Conservation (phyloP, 108 stramenopile species). For the Fragilaria crotonensis region DNA sequence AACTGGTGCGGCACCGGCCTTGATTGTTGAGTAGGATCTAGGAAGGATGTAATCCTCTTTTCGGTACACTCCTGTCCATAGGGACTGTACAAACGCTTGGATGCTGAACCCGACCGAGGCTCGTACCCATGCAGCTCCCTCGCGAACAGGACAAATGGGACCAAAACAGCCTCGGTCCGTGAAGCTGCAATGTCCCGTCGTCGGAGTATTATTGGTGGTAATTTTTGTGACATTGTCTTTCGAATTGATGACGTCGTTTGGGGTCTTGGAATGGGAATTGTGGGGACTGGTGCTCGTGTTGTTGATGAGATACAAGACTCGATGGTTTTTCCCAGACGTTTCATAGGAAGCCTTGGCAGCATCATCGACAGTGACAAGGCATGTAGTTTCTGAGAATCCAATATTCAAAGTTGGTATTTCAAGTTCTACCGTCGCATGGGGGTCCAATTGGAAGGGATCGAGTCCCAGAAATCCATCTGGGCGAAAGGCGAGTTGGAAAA, state of each 20-base stretch:
- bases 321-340: not conserved
- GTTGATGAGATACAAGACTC: constrained; percentile 2
- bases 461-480: constrained; percentile 7
- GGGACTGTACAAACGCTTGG: not conserved
- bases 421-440: not conserved
- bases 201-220: too few species aligned
- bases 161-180: not conserved
- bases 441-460: constrained; percentile 6
- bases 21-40: too few species aligned
- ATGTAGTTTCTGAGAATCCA: constrained; percentile 10
- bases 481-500: not conserved
- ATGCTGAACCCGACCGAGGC: not conserved
- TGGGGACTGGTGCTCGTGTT: too few species aligned
- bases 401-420: constrained; percentile 1
- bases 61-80: not conserved
- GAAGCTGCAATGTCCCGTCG: not conserved
- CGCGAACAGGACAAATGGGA: not conserved
- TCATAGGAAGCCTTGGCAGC: constrained; percentile 12
- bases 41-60: too few species aligned
- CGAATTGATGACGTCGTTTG: too few species aligned
- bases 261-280: too few species aligned
- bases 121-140: not conserved
- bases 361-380: constrained; percentile 3
- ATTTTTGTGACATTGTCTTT: too few species aligned
- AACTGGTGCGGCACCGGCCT: too few species aligned